phyloP scores from a whole-genome alignment of 176 grass and related monocot genomes.

The Tillandsia leiboldiana region DNA sequence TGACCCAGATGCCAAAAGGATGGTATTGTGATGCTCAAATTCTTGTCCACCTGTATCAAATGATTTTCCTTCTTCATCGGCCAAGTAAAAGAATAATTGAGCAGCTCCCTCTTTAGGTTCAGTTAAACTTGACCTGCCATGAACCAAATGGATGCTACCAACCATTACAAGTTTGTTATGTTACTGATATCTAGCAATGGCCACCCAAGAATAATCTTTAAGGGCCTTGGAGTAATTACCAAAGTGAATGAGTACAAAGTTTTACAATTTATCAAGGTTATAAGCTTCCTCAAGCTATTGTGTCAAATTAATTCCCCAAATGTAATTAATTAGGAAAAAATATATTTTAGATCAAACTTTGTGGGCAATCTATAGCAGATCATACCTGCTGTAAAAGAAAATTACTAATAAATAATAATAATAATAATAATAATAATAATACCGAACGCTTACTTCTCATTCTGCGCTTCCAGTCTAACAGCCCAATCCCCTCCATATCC shows the following conservation, averaged over 20 bases:
- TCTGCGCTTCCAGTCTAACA: constrained; percentile 51
- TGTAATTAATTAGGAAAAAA: not conserved
- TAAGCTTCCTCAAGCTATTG: not conserved
- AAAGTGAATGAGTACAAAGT: not conserved
- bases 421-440: too few species aligned
- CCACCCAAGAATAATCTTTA: not conserved
- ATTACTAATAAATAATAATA: not conserved
- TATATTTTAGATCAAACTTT: too few species aligned
- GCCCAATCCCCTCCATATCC: constrained; percentile 92
- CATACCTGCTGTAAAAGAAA: not conserved
- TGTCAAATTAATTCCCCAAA: not conserved
- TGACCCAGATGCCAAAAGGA: constrained; percentile 76
- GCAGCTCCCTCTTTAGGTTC: constrained; percentile 44
- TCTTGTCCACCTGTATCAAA: constrained; percentile 42
- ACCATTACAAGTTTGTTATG: not conserved
- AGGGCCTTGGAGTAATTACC: not conserved
- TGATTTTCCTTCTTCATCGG: constrained; percentile 65
- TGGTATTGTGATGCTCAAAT: constrained; percentile 42
- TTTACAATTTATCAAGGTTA: not conserved
- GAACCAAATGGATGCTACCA: not conserved
- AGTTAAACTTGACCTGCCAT: constrained; percentile 45
- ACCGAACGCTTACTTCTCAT: constrained; percentile 31
- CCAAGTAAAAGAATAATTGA: constrained; percentile 86
- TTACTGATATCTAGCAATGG: too few species aligned
- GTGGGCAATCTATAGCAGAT: not conserved